Base-by-base conservation (phyloP, 371 early-diverging fungal species). In the Nematocida minor region DNA sequence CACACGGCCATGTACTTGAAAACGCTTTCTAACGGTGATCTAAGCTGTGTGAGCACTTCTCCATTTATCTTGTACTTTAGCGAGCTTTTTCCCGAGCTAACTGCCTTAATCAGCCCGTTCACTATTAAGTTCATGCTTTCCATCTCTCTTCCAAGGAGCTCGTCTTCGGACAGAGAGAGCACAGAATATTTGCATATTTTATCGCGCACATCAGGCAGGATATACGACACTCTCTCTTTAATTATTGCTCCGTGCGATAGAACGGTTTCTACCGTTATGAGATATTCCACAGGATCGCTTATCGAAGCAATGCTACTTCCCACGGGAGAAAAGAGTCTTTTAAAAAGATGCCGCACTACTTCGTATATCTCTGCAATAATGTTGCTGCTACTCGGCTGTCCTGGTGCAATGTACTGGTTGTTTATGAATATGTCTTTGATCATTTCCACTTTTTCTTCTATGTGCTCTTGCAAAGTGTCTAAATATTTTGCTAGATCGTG, bases 211-310 rank as follows among this genome's bases (percentile, higher is more conserved):
- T 54, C 4, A 4, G 77, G 77, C 16, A 63, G 2, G 14, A 64
- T 44, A 7, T n/a, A 22, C 18, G 22, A 63, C 4, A 46, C 16
- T n/a, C 48, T 47, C 4, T 41, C 48, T 27, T 48, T 53, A 42
- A 66, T 34, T 2, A 46, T 9, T 11, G 36, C 4, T 4, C n/a
- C 22, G 18, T 60, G 38, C 1, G 20, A 16, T 0, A 34, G 0
- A 2, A 48, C 22, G 11, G 42, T 41, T 27, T 74, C 77, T n/a
- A 44, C 18, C 53, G 79, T 64, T 27, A 31, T 40, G 9, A 74
- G 51, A 31, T 66, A 66, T 53, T 74, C 77, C 67, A 51, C 25
- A 0, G 66, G 64, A 66, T 74, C 66, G 29, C 54, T 34, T 22
- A 22, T 41, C 55, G 18, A 6, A 9, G 20, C 14, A 11, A 70